Evolutionary conservation across 352 stramenopile species (phyloP), one percentile per base, ranked within the genome.

Genomic region (Phytophthora sansomeana): DNA sequence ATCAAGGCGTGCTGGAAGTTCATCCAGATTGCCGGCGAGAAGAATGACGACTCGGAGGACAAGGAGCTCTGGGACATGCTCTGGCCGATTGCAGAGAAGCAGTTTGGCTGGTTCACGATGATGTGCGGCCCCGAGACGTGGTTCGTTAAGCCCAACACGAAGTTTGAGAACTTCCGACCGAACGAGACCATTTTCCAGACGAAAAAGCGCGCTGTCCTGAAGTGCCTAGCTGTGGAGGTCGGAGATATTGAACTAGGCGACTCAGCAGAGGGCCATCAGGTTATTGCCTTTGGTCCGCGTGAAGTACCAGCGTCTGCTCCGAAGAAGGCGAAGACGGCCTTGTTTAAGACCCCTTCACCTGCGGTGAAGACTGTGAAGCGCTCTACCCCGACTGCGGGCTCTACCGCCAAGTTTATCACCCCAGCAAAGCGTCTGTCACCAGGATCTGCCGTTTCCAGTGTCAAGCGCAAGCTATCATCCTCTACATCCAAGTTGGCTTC

Each of bases 161-260:
- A 76, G 41, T 93, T 93, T 51, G 69, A 83, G 52, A 71, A 85
- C 32, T 91, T 93, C 48, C 64, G 71, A 52, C 85, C 85, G 13
- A 93, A 93, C 57, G 83, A 90, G 44, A 93, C 85, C 8, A 89
- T 93, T 50, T 93, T 93, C 75, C 83, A 92, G 74, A 85, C 54
- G 48, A 91, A 92, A 69, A 90, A 91, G 65, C 76, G 72, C 28
- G 83, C 85, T 6, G 80, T 92, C 19, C 63, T 91, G 51, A 84
- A 91, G 63, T 89, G 79, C 58, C 56, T 93, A 53, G 71, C 77
- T 11, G 39, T 72, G 7, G 74, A 87, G 42, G 69, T 85, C 9
- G 73, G 87, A 29, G 67, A 67, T 11, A 80, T 93, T 36, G 67
- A 80, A 29, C 78, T 93, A 11, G 83, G 85, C 9, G 85, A 93